Percentiles rank a stretch among this genome's conserved stretches.
Conservation (phyloP, 345 rosid species). For the Eucalyptus sp. region DNA sequence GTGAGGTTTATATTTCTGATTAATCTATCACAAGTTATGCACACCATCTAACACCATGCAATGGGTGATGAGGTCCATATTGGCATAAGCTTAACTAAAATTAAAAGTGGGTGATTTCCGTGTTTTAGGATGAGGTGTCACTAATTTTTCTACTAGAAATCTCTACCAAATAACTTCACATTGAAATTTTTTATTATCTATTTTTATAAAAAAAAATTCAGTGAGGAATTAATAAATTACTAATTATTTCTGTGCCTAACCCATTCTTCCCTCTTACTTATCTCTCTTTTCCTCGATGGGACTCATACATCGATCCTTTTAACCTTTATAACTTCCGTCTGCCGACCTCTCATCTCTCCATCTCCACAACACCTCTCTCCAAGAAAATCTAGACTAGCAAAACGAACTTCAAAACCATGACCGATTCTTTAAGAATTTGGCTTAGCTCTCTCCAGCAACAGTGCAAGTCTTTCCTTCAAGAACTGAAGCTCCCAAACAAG, state of each 20-base stretch:
- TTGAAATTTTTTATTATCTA: background rate
- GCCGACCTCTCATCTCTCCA: background rate
- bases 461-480: background rate
- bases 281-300: background rate
- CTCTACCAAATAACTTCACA: background rate
- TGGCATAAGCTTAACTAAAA: background rate
- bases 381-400: background rate
- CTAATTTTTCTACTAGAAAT: background rate
- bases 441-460: background rate
- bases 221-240: background rate
- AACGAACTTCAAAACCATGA: background rate
- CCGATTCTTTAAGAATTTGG: background rate
- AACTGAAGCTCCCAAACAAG: background rate
- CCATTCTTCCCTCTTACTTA: background rate
- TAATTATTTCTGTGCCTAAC: background rate
- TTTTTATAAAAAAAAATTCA: background rate
- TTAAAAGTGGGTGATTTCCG: background rate
- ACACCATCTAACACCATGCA: too few relatives aligned
- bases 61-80: too few relatives aligned
- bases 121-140: background rate
- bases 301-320: background rate
- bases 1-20: too few relatives aligned
- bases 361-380: background rate
- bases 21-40: too few relatives aligned
- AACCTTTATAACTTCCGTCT: background rate